These are phyloP conservation scores for Ormosia semicastrata DNA, from an alignment of 306 rosid genomes.

Conservation along the genomic window DNA sequence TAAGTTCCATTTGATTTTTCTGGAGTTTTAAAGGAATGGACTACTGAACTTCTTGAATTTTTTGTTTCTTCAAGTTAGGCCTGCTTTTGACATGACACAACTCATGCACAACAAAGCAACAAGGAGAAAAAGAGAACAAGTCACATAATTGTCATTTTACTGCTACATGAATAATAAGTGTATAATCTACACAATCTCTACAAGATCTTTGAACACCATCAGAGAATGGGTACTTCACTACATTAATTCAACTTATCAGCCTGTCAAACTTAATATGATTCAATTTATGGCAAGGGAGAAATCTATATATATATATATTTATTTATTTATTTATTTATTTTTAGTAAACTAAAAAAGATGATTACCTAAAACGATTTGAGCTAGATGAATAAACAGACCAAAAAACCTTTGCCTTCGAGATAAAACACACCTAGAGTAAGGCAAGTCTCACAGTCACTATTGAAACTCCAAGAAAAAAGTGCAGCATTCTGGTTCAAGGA, in stretches of 20 bases:
- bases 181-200: not conserved
- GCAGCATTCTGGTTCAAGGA: conserved; percentile 22
- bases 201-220: not conserved
- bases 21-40: conserved; percentile 3
- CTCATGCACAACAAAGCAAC: not conserved
- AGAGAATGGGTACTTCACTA: not conserved
- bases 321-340: no score
- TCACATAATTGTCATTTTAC: conserved; percentile 4
- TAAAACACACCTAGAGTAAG: conserved; percentile 11
- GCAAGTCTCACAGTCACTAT: conserved; percentile 2
- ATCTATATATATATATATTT: not conserved
- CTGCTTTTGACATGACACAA: conserved; percentile 13
- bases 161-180: not conserved
- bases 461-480: conserved; percentile 13
- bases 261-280: conserved; percentile 1
- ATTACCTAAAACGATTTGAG: not conserved
- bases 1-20: conserved; percentile 5
- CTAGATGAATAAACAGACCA: conserved; percentile 8
- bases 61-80: not conserved
- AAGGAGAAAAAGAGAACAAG: not conserved
- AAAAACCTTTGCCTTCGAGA: conserved; percentile 8
- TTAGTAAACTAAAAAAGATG: not conserved
- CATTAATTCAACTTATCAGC: not conserved
- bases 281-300: not conserved
- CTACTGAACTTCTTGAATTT: not conserved